These are phyloP conservation scores for Akanthomyces lecanii DNA, from an alignment of 2,329 filamentous ascomycete genomes.

Conservation along the genomic window DNA sequence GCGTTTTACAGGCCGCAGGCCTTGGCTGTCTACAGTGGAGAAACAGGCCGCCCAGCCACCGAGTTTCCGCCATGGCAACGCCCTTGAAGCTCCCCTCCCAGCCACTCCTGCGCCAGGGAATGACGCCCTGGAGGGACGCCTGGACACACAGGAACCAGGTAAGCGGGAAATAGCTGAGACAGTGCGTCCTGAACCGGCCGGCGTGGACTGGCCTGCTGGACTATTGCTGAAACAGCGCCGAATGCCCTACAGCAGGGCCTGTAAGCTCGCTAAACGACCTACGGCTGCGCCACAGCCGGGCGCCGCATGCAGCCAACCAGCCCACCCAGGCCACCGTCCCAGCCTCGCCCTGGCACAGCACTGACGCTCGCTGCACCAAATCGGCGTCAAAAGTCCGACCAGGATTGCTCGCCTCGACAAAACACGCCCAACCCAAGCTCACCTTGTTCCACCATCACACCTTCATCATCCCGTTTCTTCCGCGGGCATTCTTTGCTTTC, in stretches of 20 bases:
- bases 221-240: neutral
- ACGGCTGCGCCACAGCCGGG: neutral
- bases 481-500: conserved; percentile 1
- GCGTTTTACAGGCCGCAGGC: neutral
- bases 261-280: neutral
- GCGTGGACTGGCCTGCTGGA: neutral
- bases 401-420: neutral
- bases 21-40: neutral
- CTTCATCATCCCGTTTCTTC: conserved; percentile 4
- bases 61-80: conserved; percentile 6
- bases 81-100: neutral
- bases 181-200: neutral
- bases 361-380: conserved; percentile 2
- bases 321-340: neutral
- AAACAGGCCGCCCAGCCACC: conserved; percentile 2
- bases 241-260: neutral
- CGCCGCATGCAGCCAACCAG: neutral
- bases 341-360: conserved; percentile 14
- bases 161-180: neutral
- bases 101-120: neutral
- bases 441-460: neutral
- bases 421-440: conserved; percentile 12
- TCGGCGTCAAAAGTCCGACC: conserved; percentile 6
- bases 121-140: too few species aligned
- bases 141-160: neutral